A percentile compares a stretch with the other conserved stretches of the same genome.
phyloP scores from a whole-genome alignment of 805 yeast species.

The Trichomonascus vanleenenianus region DNA sequence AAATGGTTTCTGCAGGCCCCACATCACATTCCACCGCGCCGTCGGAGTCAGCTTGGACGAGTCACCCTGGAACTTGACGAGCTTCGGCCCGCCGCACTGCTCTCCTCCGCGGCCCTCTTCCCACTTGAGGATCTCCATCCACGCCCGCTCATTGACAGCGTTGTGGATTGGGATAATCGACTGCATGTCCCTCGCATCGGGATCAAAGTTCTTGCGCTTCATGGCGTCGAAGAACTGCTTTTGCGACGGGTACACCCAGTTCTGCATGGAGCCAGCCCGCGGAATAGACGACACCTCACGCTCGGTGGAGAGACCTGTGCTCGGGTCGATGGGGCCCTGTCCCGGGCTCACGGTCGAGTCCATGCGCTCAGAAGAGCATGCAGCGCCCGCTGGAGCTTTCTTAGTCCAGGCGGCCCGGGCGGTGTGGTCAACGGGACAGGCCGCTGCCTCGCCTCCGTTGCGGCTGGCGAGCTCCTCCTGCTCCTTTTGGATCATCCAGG shows the following conservation, averaged over 20 bases:
- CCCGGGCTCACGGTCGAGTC: conserved; percentile 5
- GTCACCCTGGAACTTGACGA: conserved; percentile 86
- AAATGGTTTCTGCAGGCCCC: conserved; percentile 73
- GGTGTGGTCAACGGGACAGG: conserved; percentile 65
- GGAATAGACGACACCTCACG: conserved; percentile 80
- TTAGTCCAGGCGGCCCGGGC: conserved; percentile 53
- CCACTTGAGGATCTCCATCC: conserved; percentile 82
- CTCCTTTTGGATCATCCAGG: conserved; percentile 16
- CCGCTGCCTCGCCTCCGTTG: conserved; percentile 6
- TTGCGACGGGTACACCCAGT: conserved; percentile 96
- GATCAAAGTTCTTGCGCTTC: conserved; percentile 84
- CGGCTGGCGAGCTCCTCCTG: conserved; percentile 3
- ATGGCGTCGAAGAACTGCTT: conserved; percentile 92
- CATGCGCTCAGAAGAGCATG: conserved; percentile 19
- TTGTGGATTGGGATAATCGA: conserved; percentile 92
- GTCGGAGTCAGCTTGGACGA: conserved; percentile 79
- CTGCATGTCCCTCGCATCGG: conserved; percentile 74
- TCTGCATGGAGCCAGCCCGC: conserved; percentile 52
- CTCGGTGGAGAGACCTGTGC: conserved; percentile 49
- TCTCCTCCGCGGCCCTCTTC: conserved; percentile 37
- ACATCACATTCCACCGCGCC: conserved; percentile 56
- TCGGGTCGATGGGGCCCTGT: not conserved
- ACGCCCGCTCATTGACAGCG: conserved; percentile 85
- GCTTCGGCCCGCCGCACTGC: conserved; percentile 73
- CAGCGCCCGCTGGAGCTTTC: conserved; percentile 26